Evolutionary conservation across 345 rosid genomes (phyloP).

Genomic region (rapeseed (Brassica napus)): DNA sequence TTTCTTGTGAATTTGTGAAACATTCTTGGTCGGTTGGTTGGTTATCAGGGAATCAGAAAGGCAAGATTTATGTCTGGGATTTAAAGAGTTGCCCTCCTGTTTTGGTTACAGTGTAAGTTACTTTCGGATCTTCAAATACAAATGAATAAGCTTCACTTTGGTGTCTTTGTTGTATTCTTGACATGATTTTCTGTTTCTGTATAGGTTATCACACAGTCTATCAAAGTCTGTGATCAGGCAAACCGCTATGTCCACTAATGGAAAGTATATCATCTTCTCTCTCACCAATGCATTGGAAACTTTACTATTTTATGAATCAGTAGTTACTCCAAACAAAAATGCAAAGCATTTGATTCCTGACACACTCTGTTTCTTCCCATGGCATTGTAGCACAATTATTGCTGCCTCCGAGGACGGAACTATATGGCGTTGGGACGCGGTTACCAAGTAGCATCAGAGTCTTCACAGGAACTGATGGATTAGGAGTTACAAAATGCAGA

Average conservation of each 20-base stretch:
- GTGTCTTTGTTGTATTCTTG: slow-evolving; percentile 20
- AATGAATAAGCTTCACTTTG: slow-evolving; percentile 2
- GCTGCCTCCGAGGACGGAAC: slow-evolving; percentile 95
- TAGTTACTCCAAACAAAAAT: neutral
- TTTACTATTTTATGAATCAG: neutral
- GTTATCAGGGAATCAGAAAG: slow-evolving; percentile 83
- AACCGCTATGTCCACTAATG: slow-evolving; percentile 92
- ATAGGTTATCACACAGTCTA: slow-evolving; percentile 72
- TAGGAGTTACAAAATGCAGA: neutral
- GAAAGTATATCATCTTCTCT: slow-evolving; percentile 54
- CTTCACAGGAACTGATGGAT: slow-evolving; percentile 11
- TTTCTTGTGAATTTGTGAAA: neutral
- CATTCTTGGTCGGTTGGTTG: slow-evolving; percentile 7
- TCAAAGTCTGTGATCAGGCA: slow-evolving; percentile 87
- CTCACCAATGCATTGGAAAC: neutral
- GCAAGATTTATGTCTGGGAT: slow-evolving; percentile 96
- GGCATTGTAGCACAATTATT: slow-evolving; percentile 75
- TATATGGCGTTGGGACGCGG: slow-evolving; percentile 91
- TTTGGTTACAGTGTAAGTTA: slow-evolving; percentile 68
- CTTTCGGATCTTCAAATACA: neutral
- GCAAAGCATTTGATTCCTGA: slow-evolving; percentile 1
- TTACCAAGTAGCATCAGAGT: slow-evolving; percentile 31
- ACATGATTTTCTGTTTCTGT: slow-evolving; percentile 28
- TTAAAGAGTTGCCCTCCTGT: slow-evolving; percentile 91
- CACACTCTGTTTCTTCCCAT: slow-evolving; percentile 5